Percentiles rank a stretch among this genome's conserved stretches.
phyloP scores from a whole-genome alignment of 768 basidiomycete species.

The Serendipita vermifera region DNA sequence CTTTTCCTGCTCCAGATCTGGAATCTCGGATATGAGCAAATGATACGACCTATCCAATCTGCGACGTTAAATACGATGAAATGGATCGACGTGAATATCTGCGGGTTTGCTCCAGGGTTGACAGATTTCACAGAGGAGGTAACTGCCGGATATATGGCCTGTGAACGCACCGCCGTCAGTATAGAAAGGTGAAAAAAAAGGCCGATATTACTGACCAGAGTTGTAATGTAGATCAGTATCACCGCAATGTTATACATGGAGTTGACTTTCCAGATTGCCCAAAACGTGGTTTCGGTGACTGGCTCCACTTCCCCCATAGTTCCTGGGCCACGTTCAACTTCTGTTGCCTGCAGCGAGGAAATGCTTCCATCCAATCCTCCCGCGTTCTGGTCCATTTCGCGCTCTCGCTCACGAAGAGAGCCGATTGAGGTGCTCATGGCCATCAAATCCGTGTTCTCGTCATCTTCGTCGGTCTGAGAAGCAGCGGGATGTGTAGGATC shows the following conservation, averaged over 20 bases:
- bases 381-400: no score
- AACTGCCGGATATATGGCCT: conserved; percentile 83
- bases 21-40: conserved; percentile 52
- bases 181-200: neutral
- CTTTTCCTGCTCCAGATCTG: conserved; percentile 55
- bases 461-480: neutral
- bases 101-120: conserved; percentile 44
- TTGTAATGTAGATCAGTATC: conserved; percentile 63
- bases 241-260: conserved; percentile 56
- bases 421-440: neutral
- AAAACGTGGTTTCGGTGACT: conserved; percentile 31
- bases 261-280: conserved; percentile 35
- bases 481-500: neutral
- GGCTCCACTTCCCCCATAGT: conserved; percentile 31
- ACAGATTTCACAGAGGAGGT: conserved; percentile 63
- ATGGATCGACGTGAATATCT: conserved; percentile 70
- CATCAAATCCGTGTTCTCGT: neutral
- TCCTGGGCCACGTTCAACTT: no score
- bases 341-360: no score
- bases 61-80: conserved; percentile 66
- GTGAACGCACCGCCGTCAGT: conserved; percentile 12
- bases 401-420: neutral
- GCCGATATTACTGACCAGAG: conserved; percentile 43
- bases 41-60: conserved; percentile 55
- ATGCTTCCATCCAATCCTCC: no score